Base-by-base conservation (phyloP, 176 grass and related monocot genomes). In the Rhynchospora tenuis region DNA sequence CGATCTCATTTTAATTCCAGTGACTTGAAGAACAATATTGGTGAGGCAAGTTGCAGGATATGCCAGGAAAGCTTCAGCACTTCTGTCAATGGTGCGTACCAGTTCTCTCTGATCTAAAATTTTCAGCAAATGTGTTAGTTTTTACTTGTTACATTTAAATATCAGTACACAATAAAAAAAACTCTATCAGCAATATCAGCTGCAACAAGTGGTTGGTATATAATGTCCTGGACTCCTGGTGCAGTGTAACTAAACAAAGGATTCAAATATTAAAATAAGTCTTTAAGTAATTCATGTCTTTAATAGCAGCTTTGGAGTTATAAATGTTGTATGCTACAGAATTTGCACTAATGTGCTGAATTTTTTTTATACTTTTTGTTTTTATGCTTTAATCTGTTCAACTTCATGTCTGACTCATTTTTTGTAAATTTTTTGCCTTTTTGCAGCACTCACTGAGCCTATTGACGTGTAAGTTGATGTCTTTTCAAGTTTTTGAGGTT, bases 21-120 rank as follows among this genome's bases (percentile, higher is more conserved):
- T 87, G 94, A 97, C 58, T 87, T 94, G 86, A 97, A 94, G 74
- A 97, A 94, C 83, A 81, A 90, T 76, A 92, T 97, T 66, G 94
- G 94, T 1, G 91, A 97, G 64, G 94, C 89, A 3, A 87, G 82
- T n/a, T 97, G 94, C 48, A 70, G 86, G 61, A 97, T 97, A 85
- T 97, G 94, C 42, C 91, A 91, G 38, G 94, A 93, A 83, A 92
- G 67, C 72, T 97, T 94, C 83, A 97, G 94, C 79, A 97, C 90
- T 33, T 92, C 88, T 2, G 85, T 92, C 62, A 94, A 89, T 63
- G 94, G 94, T 93, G 91, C 75, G 85, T 16, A 9, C 9, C 26
- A 22, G 52, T 67, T 29, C 8, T 16, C 2, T 71, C 42, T n/a
- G 3, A 19, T 8, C 43, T 38, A 46, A 45, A 38, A 1, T 46